phyloP scores from a whole-genome alignment of 345 rosid species.

The Corymbia maculata region DNA sequence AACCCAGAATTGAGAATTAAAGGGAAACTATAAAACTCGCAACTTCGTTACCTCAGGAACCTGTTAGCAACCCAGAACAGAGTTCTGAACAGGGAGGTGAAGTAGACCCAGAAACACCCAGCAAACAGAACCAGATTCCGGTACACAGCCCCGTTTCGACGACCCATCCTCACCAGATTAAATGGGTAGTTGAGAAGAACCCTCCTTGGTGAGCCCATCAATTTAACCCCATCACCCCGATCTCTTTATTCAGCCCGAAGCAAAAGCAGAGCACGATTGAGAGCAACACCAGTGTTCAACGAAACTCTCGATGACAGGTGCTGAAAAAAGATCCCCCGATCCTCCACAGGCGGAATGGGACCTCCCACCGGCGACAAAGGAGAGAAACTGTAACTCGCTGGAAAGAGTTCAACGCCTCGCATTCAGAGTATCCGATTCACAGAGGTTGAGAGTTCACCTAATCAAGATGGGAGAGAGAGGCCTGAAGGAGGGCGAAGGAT shows the following conservation, averaged over 20 bases:
- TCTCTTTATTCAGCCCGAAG: conserved; percentile 28
- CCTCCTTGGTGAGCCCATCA: conserved; percentile 14
- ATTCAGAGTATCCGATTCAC: conserved; percentile 6
- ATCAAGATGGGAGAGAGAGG: background rate
- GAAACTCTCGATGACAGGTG: conserved; percentile 20
- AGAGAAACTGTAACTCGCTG: background rate
- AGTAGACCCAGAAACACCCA: conserved; percentile 28
- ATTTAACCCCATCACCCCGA: conserved; percentile 17
- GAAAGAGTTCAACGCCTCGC: conserved; percentile 13
- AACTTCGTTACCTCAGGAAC: background rate
- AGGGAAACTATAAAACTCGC: conserved; percentile 21
- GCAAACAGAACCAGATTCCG: conserved; percentile 18
- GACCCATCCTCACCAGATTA: conserved; percentile 21
- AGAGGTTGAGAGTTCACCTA: conserved; percentile 18
- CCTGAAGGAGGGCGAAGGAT: background rate
- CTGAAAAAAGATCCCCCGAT: conserved; percentile 12
- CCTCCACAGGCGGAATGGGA: conserved; percentile 29
- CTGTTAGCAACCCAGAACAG: conserved; percentile 25
- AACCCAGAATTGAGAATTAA: background rate
- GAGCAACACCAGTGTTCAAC: conserved; percentile 14
- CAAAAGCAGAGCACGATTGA: conserved; percentile 16
- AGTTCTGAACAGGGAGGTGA: conserved; percentile 28
- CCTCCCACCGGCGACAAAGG: conserved; percentile 36
- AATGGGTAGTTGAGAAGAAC: conserved; percentile 9
- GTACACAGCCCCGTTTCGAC: conserved; percentile 6